Evolutionary conservation across 1,139 yeast genomes (phyloP), one percentile per base, ranked within the genome.

Genomic region (Yamadazyma sp.): DNA sequence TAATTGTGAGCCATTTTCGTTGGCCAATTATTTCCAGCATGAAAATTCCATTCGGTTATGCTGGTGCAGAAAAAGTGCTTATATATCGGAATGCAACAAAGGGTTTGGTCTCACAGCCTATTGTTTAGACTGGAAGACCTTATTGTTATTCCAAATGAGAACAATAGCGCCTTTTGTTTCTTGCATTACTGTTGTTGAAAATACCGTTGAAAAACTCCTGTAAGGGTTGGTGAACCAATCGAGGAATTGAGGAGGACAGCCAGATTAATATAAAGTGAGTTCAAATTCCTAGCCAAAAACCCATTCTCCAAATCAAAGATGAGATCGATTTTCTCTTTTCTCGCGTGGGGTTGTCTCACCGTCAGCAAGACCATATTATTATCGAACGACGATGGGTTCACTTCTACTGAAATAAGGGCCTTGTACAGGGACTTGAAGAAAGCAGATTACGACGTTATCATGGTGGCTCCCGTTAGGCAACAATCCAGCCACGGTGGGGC

Each of bases 381-480:
- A 34, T 61, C 66, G 38, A 64, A 64, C 39, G 68, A 63, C 39
- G 68, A 63, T 41, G 56, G 61, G 3, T 64, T 59, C 57, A 61
- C 56, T 7, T 51, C 65, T 14, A 58, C 68, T 32, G 62, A 63
- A 43, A 61, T 63, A 33, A 53, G 69, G 37, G 64, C 69, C 9
- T 50, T 64, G 7, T 64, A 63, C 49, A 39, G 59, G 38, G 62
- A 56, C 40, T 55, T 64, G 50, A 58, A 49, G 34, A 39, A 38
- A 3, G 64, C 63, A 7, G 62, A 61, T 2, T 54, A 62, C 47
- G 52, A 57, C 27, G 68, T 64, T 16, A 51, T 62, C 22, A 33
- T 64, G 54, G 67, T 62, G 17, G 67, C 68, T 5, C 67, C 69
- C 9, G 68, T 56, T 4, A 45, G 50, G 17, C 69, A 64, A 45